Evolutionary conservation across 192 early-diverging fungal species (phyloP).

Genomic region (Podila clonocystis): DNA sequence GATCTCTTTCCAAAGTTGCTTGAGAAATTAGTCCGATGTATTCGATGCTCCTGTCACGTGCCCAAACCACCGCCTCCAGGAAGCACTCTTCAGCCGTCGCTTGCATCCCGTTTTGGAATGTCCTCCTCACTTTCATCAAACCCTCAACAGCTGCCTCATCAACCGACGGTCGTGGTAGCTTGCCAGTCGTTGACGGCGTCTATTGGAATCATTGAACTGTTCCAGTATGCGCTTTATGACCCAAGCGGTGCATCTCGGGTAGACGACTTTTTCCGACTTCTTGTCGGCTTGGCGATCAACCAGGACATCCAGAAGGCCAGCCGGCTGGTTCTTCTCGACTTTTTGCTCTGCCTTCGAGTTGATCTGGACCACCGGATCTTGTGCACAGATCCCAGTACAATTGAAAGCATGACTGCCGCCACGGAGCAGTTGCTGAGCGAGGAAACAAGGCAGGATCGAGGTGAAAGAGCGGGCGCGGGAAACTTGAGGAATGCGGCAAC

Average conservation of each 20-base stretch:
- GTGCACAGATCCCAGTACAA: constrained; percentile 40
- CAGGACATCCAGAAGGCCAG: constrained; percentile 49
- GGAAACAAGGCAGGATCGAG: constrained; percentile 35
- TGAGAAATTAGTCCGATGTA: constrained; percentile 43
- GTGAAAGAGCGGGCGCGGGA: neutral
- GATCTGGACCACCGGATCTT: constrained; percentile 64
- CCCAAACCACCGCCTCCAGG: constrained; percentile 14
- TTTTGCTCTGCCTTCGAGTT: constrained; percentile 60
- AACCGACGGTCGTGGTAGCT: neutral
- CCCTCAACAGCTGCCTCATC: neutral
- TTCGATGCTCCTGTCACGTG: constrained; percentile 52
- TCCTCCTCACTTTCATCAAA: constrained; percentile 29
- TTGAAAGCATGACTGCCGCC: constrained; percentile 42
- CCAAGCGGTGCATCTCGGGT: constrained; percentile 41
- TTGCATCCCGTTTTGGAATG: constrained; percentile 47
- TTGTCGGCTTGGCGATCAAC: constrained; percentile 54
- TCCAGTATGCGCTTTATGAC: constrained; percentile 56
- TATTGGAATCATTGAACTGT: constrained; percentile 56
- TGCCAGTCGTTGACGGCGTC: constrained; percentile 54
- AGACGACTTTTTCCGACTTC: constrained; percentile 46
- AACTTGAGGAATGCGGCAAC: neutral
- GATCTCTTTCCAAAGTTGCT: constrained; percentile 50
- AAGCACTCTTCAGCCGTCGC: constrained; percentile 17
- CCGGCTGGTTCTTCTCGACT: constrained; percentile 59
- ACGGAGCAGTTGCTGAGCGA: constrained; percentile 42